Evolutionary conservation across 352 stramenopile genomes (phyloP), one percentile per base, ranked within the genome.

Genomic region (Globisporangium heterothallicum): DNA sequence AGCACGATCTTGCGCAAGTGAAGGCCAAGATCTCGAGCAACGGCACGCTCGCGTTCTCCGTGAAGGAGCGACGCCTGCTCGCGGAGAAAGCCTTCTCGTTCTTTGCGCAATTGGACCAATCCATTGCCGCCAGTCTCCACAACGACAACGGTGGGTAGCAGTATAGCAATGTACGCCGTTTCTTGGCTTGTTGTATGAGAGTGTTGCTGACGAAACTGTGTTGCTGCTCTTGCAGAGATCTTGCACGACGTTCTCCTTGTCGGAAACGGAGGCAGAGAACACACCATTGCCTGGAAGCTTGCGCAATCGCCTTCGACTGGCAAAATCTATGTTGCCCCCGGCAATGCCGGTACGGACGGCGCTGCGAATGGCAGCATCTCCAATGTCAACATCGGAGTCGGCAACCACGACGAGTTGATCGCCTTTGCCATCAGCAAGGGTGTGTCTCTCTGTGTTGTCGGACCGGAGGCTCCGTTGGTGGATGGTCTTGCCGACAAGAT

Each of bases 381-480:
- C 27, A 97, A 97, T 55, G 78, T 95, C 18, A 70, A 67, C 49
- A 84, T 96, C 49, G 53, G 58, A 19, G 72, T 84, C 0, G 53
- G 64, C 42, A 59, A 84, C 42, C 70, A 91, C 62, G 72, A 85
- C 24, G 74, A 78, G 48, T 65, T 95, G 14, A 72, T 95, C 14
- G 68, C 69, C 14, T 96, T 96, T 53, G 79, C 77, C 8, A 65
- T 72, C 49, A 76, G 82, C 53, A 97, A 98, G 66, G 84, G 80
- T 25, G 91, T 98, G 14, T 86, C 95, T 5, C 87, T 99, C 26
- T 97, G 98, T 36, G 94, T 99, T 22, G 94, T 99, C 13, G 97
- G 97, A 24, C 97, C 97, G 0, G 97, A 99, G 62, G 83, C 90
- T 13, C 97, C 97, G 7, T 74, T 99, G 16, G 96, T 99, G 27